Conservation (phyloP, 768 basidiomycete species). For the Kwoniella europaea region DNA sequence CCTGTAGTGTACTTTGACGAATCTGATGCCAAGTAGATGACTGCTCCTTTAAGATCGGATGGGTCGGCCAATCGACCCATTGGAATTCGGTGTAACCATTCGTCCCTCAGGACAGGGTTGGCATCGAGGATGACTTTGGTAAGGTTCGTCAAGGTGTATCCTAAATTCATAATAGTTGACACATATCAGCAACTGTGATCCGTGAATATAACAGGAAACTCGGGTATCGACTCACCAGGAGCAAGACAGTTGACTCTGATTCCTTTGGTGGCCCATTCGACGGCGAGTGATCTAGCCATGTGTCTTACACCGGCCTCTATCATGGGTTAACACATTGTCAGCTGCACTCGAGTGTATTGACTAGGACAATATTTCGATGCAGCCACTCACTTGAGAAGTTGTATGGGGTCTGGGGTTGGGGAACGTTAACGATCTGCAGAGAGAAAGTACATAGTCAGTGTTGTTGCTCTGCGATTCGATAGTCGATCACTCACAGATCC, state of each 20-base stretch:
- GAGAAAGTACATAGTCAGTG: conserved; percentile 8
- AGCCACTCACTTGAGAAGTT: conserved; percentile 73
- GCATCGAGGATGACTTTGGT: conserved; percentile 79
- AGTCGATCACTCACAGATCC: conserved; percentile 68
- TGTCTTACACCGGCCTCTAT: conserved; percentile 73
- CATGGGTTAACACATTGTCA: background rate
- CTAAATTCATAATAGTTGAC: conserved; percentile 61
- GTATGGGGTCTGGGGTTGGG: conserved; percentile 92
- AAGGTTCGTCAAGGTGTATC: conserved; percentile 92
- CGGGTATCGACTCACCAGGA: conserved; percentile 32
- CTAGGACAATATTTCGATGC: background rate
- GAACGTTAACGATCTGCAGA: conserved; percentile 79
- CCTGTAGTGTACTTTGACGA: conserved; percentile 90
- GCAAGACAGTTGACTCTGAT: conserved; percentile 78
- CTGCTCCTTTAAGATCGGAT: conserved; percentile 83
- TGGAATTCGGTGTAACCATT: conserved; percentile 55
- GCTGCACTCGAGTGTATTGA: background rate
- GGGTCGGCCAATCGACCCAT: conserved; percentile 74
- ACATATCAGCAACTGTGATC: conserved; percentile 62
- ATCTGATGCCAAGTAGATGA: conserved; percentile 88
- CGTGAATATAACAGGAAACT: background rate
- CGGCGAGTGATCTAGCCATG: conserved; percentile 87
- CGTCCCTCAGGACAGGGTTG: conserved; percentile 73
- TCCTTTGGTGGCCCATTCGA: conserved; percentile 92
- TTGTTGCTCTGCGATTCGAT: background rate